These are phyloP conservation scores for Fusarium sp. DNA, from an alignment of 2,329 filamentous ascomycete genomes.

Conservation along the genomic window DNA sequence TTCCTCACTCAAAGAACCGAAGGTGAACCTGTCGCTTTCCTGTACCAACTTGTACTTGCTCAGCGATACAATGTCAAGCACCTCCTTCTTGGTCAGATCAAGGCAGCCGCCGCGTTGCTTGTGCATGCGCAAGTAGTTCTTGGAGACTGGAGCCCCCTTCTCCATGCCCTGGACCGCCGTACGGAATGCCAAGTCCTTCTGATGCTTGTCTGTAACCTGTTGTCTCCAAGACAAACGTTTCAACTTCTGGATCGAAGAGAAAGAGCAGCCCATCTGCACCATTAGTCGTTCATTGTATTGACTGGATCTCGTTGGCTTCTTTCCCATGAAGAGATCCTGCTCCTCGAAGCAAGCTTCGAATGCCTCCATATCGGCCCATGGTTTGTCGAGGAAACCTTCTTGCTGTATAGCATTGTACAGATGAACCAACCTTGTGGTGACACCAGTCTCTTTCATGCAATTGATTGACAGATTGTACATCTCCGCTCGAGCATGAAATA, in stretches of 20 bases:
- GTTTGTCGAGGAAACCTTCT: background rate
- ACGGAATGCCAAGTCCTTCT: background rate
- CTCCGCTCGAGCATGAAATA: background rate
- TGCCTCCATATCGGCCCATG: background rate
- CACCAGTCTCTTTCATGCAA: background rate
- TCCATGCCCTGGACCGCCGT: background rate
- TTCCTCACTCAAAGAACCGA: background rate
- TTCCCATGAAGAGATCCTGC: background rate
- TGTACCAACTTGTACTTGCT: background rate
- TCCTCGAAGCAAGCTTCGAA: background rate
- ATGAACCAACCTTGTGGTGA: background rate
- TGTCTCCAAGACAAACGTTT: background rate
- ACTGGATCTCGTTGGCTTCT: background rate
- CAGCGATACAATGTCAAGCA: background rate
- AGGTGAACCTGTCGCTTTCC: accelerated
- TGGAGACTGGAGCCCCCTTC: background rate
- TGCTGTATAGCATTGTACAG: background rate
- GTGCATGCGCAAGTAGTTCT: background rate
- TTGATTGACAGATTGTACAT: background rate
- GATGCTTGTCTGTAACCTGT: background rate
- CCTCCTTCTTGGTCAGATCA: background rate
- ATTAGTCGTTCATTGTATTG: background rate
- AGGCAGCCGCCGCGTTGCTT: background rate
- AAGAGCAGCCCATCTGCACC: background rate
- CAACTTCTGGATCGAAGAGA: background rate